A percentile compares a stretch with the other conserved stretches of the same genome.
Conservation (phyloP, 345 rosid genomes). For the Bruguiera sexangula region DNA sequence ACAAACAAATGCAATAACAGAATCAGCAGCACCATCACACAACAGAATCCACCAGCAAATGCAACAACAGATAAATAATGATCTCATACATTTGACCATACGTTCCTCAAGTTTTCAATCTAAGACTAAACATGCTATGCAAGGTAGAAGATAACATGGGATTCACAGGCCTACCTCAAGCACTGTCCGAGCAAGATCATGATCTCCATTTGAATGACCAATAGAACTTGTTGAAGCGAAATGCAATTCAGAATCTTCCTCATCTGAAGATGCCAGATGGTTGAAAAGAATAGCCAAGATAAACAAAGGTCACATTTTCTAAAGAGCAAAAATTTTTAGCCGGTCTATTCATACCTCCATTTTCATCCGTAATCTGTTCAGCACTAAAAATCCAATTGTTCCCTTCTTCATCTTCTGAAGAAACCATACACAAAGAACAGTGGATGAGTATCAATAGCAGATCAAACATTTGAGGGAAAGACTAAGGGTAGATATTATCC, state of each 20-base stretch:
- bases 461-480: neutral
- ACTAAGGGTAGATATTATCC: neutral
- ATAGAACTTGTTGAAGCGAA: constrained; percentile 50
- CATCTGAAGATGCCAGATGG: constrained; percentile 28
- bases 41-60: neutral
- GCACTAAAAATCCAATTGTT: constrained; percentile 83
- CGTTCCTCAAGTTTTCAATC: neutral
- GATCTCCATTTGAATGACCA: constrained; percentile 81
- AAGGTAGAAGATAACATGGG: neutral
- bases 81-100: neutral
- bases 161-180: constrained; percentile 51
- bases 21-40: too few relatives aligned
- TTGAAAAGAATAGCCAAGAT: neutral
- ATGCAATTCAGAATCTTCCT: constrained; percentile 53
- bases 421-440: constrained; percentile 1
- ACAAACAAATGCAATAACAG: too few relatives aligned
- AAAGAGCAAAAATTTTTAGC: neutral
- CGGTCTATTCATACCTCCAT: constrained; percentile 37
- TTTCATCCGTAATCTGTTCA: constrained; percentile 55
- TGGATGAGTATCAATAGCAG: neutral
- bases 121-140: neutral
- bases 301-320: neutral
- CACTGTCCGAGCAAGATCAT: constrained; percentile 58
- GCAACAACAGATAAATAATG: neutral
- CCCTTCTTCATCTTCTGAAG: constrained; percentile 46